These are phyloP conservation scores for Alisma plantagoaquatica DNA, from an alignment of 106 monocot genomes.

Conservation along the genomic window DNA sequence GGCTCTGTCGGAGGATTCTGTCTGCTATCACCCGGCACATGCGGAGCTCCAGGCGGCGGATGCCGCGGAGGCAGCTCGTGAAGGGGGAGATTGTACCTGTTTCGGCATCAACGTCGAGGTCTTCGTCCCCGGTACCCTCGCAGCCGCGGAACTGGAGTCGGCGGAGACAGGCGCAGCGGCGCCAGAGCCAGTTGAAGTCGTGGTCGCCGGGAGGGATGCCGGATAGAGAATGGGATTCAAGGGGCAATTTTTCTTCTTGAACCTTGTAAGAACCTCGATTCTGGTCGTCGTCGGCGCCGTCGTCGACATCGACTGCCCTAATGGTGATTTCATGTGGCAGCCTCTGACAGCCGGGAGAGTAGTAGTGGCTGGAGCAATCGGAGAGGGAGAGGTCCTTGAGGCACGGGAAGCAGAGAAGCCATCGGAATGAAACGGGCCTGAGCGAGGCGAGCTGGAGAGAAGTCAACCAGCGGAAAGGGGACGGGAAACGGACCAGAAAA, in stretches of 20 bases:
- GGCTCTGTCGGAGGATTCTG: constrained; percentile 46
- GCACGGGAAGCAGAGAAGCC: constrained; percentile 34
- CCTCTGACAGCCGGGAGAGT: too few relatives aligned
- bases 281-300: too few relatives aligned
- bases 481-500: too few relatives aligned
- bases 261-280: neutral
- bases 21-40: constrained; percentile 56
- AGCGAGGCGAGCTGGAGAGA: constrained; percentile 25
- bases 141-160: constrained; percentile 52
- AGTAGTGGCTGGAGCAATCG: too few relatives aligned
- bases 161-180: constrained; percentile 38
- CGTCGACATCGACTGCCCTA: too few relatives aligned
- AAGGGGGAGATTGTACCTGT: constrained; percentile 25
- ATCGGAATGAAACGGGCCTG: constrained; percentile 32
- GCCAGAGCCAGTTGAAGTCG: constrained; percentile 53
- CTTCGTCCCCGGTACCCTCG: constrained; percentile 57
- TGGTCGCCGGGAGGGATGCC: constrained; percentile 34
- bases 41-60: constrained; percentile 51
- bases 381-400: constrained; percentile 38
- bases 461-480: constrained; percentile 17
- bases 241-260: constrained; percentile 3
- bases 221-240: constrained; percentile 41
- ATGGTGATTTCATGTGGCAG: too few relatives aligned
- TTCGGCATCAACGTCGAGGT: too few relatives aligned
- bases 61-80: constrained; percentile 20